These are phyloP conservation scores for Cladosporium sp. DNA, from an alignment of 2,329 filamentous ascomycete species.

Conservation along the genomic window DNA sequence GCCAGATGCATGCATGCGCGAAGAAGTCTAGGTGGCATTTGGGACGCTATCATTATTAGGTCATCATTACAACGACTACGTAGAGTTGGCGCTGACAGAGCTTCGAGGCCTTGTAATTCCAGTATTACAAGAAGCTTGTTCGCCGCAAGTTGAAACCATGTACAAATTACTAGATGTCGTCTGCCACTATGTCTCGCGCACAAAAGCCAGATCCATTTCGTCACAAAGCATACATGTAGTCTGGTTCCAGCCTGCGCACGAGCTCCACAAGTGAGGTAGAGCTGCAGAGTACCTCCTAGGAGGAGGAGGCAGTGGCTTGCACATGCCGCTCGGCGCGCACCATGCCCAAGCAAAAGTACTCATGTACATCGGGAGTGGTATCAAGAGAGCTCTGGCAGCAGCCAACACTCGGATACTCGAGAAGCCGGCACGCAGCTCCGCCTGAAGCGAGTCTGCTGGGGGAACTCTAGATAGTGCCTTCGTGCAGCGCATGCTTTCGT, in stretches of 20 bases:
- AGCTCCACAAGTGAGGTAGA: not conserved
- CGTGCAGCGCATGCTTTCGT: not conserved
- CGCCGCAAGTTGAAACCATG: too few relatives aligned
- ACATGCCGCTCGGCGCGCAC: not conserved
- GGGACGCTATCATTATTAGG: not conserved
- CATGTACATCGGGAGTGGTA: too few relatives aligned
- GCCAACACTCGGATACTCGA: not conserved
- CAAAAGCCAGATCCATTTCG: not conserved
- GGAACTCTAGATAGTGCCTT: not conserved
- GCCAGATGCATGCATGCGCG: not conserved
- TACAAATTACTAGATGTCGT: too few relatives aligned
- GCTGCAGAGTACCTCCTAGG: too few relatives aligned
- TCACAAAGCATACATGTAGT: not conserved
- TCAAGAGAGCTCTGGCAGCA: not conserved
- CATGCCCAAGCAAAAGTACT: too few relatives aligned
- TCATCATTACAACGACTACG: not conserved
- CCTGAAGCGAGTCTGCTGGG: not conserved
- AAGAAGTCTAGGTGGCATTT: not conserved
- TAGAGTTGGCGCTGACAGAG: not conserved
- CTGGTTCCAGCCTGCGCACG: not conserved
- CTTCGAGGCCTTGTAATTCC: too few relatives aligned
- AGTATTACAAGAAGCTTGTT: too few relatives aligned
- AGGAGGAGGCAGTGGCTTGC: not conserved
- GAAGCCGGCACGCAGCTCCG: not conserved
- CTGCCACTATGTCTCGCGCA: not conserved